Conservation (phyloP, 108 stramenopile genomes). For the Fistulifera pelliculosa region DNA sequence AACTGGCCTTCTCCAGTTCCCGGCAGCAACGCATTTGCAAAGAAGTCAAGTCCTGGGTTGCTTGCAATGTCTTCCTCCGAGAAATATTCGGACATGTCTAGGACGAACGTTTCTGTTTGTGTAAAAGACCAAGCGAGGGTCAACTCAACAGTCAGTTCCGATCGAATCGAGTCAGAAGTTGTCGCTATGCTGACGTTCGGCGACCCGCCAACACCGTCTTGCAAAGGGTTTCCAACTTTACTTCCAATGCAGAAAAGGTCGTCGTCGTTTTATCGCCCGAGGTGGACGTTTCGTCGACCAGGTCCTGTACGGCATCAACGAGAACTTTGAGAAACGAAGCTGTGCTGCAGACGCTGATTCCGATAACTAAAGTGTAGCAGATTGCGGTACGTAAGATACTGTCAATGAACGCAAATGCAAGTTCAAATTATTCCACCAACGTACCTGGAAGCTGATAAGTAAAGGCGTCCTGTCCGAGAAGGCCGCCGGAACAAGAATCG, state of each 20-base stretch:
- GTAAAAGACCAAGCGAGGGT: background rate
- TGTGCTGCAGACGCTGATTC: slow-evolving; percentile 2
- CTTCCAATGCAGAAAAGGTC: slow-evolving; percentile 13
- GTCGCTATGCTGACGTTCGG: slow-evolving; percentile 1
- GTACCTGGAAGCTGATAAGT: slow-evolving; percentile 22
- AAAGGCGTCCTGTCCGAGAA: slow-evolving; percentile 22
- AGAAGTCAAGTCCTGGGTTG: slow-evolving; percentile 7
- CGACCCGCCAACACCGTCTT: slow-evolving; percentile 23
- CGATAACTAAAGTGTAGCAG: too few relatives aligned
- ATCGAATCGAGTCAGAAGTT: slow-evolving; percentile 7
- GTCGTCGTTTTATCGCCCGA: slow-evolving; percentile 5
- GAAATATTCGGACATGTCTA: slow-evolving; percentile 17
- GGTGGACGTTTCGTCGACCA: slow-evolving; percentile 5
- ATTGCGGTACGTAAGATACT: too few relatives aligned
- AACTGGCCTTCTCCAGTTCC: slow-evolving; percentile 7
- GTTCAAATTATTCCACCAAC: too few relatives aligned
- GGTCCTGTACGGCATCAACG: slow-evolving; percentile 10
- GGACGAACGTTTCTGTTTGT: slow-evolving; percentile 6
- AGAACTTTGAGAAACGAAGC: slow-evolving; percentile 4
- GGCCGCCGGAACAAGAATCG: slow-evolving; percentile 32
- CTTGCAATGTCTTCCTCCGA: slow-evolving; percentile 13
- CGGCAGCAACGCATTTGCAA: slow-evolving; percentile 9
- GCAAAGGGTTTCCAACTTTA: slow-evolving; percentile 13
- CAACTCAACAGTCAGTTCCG: slow-evolving; percentile 11
- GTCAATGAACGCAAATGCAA: too few relatives aligned